Evolutionary conservation across 2,329 filamentous ascomycete genomes (phyloP).

Genomic region (Ophiocordyceps camponoti-floridani): DNA sequence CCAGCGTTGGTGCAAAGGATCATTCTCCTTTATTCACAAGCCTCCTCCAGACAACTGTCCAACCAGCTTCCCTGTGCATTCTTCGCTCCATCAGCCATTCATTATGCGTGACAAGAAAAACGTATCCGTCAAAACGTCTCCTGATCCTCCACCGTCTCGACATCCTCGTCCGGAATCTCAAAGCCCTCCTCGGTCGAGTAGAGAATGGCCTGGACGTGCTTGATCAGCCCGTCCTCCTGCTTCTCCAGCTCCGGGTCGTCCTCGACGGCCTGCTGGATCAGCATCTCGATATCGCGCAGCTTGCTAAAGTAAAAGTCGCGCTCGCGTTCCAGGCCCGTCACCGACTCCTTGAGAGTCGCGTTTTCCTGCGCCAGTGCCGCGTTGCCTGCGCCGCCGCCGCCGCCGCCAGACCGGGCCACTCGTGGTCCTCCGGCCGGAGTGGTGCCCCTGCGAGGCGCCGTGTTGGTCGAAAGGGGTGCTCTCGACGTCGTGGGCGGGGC

Average conservation of each 20-base stretch:
- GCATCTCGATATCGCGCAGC: conserved; percentile 84
- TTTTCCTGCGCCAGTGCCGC: conserved; percentile 74
- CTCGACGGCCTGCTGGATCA: conserved; percentile 86
- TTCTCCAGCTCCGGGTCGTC: conserved; percentile 86
- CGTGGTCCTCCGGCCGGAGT: conserved; percentile 36
- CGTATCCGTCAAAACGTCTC: conserved; percentile 47
- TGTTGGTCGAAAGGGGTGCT: conserved; percentile 28
- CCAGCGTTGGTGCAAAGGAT: neutral
- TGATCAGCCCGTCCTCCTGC: conserved; percentile 79
- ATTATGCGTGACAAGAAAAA: neutral
- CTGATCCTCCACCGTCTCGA: conserved; percentile 52
- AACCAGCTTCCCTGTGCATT: neutral
- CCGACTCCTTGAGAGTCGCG: conserved; percentile 78
- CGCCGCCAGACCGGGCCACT: conserved; percentile 27
- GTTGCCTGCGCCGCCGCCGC: conserved; percentile 39
- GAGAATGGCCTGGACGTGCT: conserved; percentile 89
- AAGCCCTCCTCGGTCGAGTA: conserved; percentile 93
- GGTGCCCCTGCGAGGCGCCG: conserved; percentile 34
- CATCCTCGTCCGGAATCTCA: conserved; percentile 66
- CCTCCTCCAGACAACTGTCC: neutral
- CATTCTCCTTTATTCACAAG: neutral
- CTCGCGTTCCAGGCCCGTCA: conserved; percentile 86
- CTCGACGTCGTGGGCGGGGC: conserved; percentile 25
- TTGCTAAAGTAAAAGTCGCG: conserved; percentile 99
- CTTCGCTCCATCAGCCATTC: neutral